Conservation (phyloP, 257 asterid species). For the Fraxinus quadrangulata region DNA sequence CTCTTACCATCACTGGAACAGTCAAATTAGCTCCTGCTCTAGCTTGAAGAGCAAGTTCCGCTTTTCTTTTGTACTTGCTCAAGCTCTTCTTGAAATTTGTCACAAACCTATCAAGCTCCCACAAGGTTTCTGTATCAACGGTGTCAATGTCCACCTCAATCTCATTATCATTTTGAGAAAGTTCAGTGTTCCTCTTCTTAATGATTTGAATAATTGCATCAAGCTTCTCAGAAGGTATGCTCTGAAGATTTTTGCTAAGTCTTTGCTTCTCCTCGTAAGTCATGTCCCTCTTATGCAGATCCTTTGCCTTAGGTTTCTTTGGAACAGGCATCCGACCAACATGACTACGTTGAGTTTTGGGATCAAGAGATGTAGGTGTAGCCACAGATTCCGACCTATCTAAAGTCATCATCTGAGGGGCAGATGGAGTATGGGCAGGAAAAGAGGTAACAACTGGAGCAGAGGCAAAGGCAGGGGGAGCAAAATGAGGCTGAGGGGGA, state of each 20-base stretch:
- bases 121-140: conserved; percentile 90
- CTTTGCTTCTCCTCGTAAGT: conserved; percentile 92
- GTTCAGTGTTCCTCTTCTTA: conserved; percentile 72
- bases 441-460: conserved; percentile 30
- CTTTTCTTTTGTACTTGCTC: conserved; percentile 90
- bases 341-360: conserved; percentile 46
- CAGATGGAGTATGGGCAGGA: conserved; percentile 35
- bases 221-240: conserved; percentile 85
- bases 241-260: conserved; percentile 84
- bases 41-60: conserved; percentile 78
- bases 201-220: conserved; percentile 91
- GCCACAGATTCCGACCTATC: conserved; percentile 54
- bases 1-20: conserved; percentile 47
- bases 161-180: conserved; percentile 85
- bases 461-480: conserved; percentile 21
- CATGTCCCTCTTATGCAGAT: conserved; percentile 90
- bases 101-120: conserved; percentile 99
- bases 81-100: conserved; percentile 86
- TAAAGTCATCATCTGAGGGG: conserved; percentile 38
- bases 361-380: conserved; percentile 44
- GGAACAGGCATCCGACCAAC: conserved; percentile 72
- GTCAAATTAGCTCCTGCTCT: conserved; percentile 47
- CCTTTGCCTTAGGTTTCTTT: conserved; percentile 94
- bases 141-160: conserved; percentile 92
- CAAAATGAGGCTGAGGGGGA: conserved; percentile 41